Conservation (phyloP, 805 yeast species). For the Deakozyma indianensis region DNA sequence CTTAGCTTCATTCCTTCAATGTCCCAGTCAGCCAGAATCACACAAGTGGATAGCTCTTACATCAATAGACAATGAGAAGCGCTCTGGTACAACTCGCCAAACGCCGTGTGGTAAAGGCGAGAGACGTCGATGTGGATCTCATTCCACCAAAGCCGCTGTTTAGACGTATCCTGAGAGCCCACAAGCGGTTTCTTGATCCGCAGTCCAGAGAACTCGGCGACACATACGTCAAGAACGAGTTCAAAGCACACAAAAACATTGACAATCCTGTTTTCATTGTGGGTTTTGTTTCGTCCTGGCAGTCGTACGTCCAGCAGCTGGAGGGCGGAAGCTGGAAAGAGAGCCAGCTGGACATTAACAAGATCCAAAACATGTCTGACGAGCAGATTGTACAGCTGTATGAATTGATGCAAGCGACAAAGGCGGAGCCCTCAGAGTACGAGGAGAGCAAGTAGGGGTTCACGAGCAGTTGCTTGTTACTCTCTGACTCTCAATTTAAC, state of each 20-base stretch:
- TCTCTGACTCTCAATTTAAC: too few relatives aligned
- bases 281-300: slow-evolving; percentile 92
- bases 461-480: too few relatives aligned
- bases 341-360: slow-evolving; percentile 44
- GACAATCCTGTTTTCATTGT: slow-evolving; percentile 90
- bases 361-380: slow-evolving; percentile 72
- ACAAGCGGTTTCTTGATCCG: slow-evolving; percentile 43
- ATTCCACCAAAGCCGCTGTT: slow-evolving; percentile 75
- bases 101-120: slow-evolving; percentile 5
- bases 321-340: slow-evolving; percentile 46
- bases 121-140: slow-evolving; percentile 20
- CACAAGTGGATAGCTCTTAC: too few relatives aligned
- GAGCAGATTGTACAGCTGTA: slow-evolving; percentile 71
- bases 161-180: slow-evolving; percentile 72
- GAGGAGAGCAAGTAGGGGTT: too few relatives aligned
- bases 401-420: slow-evolving; percentile 31
- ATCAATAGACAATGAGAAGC: slow-evolving; percentile 2
- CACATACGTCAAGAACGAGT: slow-evolving; percentile 77
- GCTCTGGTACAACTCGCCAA: slow-evolving; percentile 6
- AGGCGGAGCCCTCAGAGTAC: slow-evolving; percentile 21
- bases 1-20: too few relatives aligned
- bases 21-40: too few relatives aligned
- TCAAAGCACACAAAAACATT: slow-evolving; percentile 62
- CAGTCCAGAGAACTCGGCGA: slow-evolving; percentile 75
- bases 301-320: slow-evolving; percentile 28